Evolutionary conservation across 2,329 filamentous ascomycete genomes (phyloP).

Genomic region (Pseudocercospora cruenta): DNA sequence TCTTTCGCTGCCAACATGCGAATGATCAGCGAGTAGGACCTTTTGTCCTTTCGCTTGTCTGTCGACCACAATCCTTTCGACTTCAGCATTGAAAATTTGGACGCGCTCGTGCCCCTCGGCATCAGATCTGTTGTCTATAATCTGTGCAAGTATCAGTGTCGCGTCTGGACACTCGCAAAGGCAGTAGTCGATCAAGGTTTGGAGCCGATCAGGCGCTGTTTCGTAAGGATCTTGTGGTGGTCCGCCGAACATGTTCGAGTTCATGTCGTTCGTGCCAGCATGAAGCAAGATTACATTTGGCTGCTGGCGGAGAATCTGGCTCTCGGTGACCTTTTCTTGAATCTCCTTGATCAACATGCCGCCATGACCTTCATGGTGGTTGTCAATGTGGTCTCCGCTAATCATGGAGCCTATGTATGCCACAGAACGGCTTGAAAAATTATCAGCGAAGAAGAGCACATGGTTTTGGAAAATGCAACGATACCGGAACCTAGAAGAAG

Average conservation of each 20-base stretch:
- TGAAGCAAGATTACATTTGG: too few relatives aligned
- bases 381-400: slow-evolving; percentile 20
- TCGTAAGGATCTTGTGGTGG: slow-evolving; percentile 29
- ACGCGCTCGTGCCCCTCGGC: slow-evolving; percentile 24
- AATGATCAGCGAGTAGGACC: too few relatives aligned
- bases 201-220: slow-evolving; percentile 40
- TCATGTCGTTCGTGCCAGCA: too few relatives aligned
- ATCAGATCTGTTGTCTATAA: slow-evolving; percentile 34
- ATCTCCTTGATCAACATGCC: slow-evolving; percentile 20
- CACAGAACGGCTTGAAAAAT: too few relatives aligned
- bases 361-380: slow-evolving; percentile 22
- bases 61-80: too few relatives aligned
- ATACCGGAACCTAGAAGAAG: slow-evolving; percentile 16
- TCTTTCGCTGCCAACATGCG: too few relatives aligned
- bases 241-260: too few relatives aligned
- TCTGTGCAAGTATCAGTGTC: slow-evolving; percentile 43
- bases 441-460: too few relatives aligned
- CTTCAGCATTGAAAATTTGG: slow-evolving; percentile 30
- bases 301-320: slow-evolving; percentile 10
- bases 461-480: background rate
- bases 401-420: slow-evolving; percentile 9
- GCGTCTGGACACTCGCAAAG: slow-evolving; percentile 37
- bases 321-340: slow-evolving; percentile 9
- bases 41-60: too few relatives aligned
- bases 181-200: slow-evolving; percentile 39